These are phyloP conservation scores for Podospora fimiseda DNA, from an alignment of 495 filamentous ascomycete genomes.

Conservation along the genomic window DNA sequence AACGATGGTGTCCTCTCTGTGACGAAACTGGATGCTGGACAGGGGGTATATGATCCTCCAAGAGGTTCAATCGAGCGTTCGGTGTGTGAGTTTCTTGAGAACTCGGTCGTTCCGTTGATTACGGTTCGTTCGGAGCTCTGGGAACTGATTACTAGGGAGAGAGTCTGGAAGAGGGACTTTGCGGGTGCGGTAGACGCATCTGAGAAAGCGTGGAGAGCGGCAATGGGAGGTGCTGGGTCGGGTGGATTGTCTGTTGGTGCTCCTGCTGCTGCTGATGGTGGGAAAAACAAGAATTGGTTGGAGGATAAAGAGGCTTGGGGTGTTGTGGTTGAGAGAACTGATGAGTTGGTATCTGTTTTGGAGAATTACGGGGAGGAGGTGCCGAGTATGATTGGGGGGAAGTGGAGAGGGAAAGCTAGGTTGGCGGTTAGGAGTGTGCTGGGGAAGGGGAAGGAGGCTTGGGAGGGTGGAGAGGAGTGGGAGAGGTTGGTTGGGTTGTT, in stretches of 20 bases:
- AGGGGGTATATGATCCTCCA: slow-evolving; percentile 33
- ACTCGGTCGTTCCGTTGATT: slow-evolving; percentile 69
- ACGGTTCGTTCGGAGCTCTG: slow-evolving; percentile 71
- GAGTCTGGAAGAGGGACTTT: slow-evolving; percentile 61
- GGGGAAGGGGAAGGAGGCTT: slow-evolving; percentile 73
- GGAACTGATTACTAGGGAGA: slow-evolving; percentile 63
- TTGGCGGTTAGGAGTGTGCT: slow-evolving; percentile 74
- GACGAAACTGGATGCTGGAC: slow-evolving; percentile 23
- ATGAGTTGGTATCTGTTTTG: slow-evolving; percentile 58
- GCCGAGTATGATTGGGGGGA: slow-evolving; percentile 49
- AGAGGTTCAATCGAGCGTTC: slow-evolving; percentile 44
- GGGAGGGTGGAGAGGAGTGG: slow-evolving; percentile 75
- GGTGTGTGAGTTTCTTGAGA: slow-evolving; percentile 67
- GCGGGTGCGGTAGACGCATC: slow-evolving; percentile 68
- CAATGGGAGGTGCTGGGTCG: slow-evolving; percentile 39
- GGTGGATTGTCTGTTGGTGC: slow-evolving; percentile 12
- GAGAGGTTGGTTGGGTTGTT: slow-evolving; percentile 52
- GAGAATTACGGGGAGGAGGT: slow-evolving; percentile 53
- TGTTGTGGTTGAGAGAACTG: slow-evolving; percentile 55
- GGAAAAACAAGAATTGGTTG: slow-evolving; percentile 38
- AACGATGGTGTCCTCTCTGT: slow-evolving; percentile 53
- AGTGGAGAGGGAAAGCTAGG: slow-evolving; percentile 84
- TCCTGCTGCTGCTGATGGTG: slow-evolving; percentile 10
- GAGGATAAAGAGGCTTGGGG: slow-evolving; percentile 49
- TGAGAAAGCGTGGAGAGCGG: slow-evolving; percentile 82